Conservation (phyloP, 2,329 filamentous ascomycete species). For the Colletotrichum endophyticum region DNA sequence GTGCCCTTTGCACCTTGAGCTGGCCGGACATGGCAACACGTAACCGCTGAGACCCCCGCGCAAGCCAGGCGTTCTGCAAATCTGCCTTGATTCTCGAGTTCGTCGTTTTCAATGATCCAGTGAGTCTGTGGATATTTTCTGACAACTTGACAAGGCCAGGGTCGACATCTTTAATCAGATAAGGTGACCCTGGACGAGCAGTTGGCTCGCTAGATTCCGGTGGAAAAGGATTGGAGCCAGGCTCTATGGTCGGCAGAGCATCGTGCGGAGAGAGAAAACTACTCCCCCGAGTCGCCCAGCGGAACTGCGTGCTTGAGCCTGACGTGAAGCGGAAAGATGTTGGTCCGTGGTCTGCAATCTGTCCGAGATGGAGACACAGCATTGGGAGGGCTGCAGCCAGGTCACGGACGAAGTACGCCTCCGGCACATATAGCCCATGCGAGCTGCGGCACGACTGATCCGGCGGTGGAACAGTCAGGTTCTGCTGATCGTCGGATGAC, state of each 20-base stretch:
- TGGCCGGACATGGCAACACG: background rate
- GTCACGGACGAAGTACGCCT: background rate
- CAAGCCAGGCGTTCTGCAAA: background rate
- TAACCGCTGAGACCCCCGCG: background rate
- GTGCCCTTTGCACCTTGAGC: background rate
- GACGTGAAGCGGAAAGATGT: background rate
- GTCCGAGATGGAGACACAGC: background rate
- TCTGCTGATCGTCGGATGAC: background rate
- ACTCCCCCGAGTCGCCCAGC: background rate
- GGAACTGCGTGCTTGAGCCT: background rate
- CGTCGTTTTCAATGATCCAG: background rate
- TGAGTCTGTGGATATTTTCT: background rate
- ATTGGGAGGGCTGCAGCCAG: background rate
- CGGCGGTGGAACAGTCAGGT: background rate
- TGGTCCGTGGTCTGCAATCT: background rate
- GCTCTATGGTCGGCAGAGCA: background rate
- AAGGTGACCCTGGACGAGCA: background rate
- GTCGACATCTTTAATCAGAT: background rate
- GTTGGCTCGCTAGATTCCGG: background rate
- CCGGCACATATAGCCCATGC: background rate
- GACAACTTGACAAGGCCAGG: background rate
- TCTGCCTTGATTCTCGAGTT: background rate
- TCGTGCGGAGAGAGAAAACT: background rate
- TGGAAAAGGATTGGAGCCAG: background rate
- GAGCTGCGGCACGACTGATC: background rate